Evolutionary conservation across 208 protist species (phyloP), one percentile per base, ranked within the genome.

Genomic region (Trypanosoma vivax): DNA sequence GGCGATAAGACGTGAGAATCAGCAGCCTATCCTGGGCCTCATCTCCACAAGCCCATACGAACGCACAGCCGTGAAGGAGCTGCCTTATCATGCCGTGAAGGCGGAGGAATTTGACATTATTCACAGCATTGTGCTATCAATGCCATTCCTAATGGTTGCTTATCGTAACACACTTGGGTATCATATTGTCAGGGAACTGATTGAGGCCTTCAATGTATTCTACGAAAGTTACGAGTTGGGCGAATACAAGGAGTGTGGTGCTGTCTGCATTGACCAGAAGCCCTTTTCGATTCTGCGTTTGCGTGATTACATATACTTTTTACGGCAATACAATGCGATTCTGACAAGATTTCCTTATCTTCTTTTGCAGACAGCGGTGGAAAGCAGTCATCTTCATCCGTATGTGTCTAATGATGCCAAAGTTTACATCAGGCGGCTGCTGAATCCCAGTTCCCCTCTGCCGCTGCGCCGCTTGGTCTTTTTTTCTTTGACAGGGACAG

Each of bases 251-350:
- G 43, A 50, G 1, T 57, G 27, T 33, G 18, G 7, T 55, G 10
- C 9, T 4, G 3, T 34, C 6, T 23, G 27, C 43, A 29, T 5
- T 29, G 14, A n/a, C 16, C 18, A 45, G 37, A 49, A 50, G 31
- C 39, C 50, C n/a, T 27, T 52, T 7, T 52, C 58, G 21, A 43
- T 84, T 14, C 39, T 42, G 7, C 75, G 79, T 16, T 58, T 79
- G 39, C 77, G 73, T 1, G 76, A 85, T 40, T 90, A 83, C 61
- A 70, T 90, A 35, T 85, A 81, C 52, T 90, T 90, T 53, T 67
- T 76, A n/a, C 71, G 76, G 24, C 45, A 70, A n/a, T 47, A 86
- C 52, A 83, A 77, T 18, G 59, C 73, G 21, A 43, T 51, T 10
- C 51, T 90, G 2, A 70, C 76, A 1, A 53, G 77, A 42, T 73